phyloP scores from a whole-genome alignment of 23 red algal species.

The Gracilaria gracilis region DNA sequence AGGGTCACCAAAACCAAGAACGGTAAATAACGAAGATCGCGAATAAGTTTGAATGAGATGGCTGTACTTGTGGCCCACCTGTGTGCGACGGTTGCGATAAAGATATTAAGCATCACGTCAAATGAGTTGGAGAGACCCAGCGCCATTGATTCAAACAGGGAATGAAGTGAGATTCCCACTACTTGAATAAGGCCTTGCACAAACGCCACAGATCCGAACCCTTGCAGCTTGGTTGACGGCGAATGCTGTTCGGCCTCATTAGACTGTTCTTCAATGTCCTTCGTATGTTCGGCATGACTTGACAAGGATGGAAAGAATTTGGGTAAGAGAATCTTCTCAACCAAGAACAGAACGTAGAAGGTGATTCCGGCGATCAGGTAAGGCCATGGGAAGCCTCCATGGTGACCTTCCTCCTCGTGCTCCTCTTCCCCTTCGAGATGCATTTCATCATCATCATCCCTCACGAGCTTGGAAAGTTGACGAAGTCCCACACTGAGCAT shows the following conservation, averaged over 20 bases:
- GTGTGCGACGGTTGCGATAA: conserved; percentile 67
- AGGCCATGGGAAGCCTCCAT: conserved; percentile 3
- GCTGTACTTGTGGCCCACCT: conserved; percentile 55
- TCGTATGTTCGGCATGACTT: not conserved
- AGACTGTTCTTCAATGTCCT: conserved; percentile 5
- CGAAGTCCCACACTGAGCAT: not conserved
- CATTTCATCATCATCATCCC: not conserved
- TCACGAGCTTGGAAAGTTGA: not conserved
- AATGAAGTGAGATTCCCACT: conserved; percentile 47
- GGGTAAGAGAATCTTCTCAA: conserved; percentile 37
- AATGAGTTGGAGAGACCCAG: conserved; percentile 51
- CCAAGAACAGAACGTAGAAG: conserved; percentile 31
- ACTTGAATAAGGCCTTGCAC: conserved; percentile 20
- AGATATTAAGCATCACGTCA: conserved; percentile 50
- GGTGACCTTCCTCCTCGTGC: conserved; percentile 31
- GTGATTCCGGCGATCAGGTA: conserved; percentile 7
- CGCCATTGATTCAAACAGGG: conserved; percentile 65
- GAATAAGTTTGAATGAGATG: conserved; percentile 45
- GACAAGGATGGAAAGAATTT: conserved; percentile 9
- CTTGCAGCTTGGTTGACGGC: not conserved
- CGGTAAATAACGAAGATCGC: conserved; percentile 13
- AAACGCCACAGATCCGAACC: conserved; percentile 17
- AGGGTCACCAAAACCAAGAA: conserved; percentile 43
- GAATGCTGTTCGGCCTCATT: not conserved
- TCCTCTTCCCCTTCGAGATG: conserved; percentile 21